These are phyloP conservation scores for Metarhizium rileyi DNA, from an alignment of 2,329 filamentous ascomycete genomes.

Conservation along the genomic window DNA sequence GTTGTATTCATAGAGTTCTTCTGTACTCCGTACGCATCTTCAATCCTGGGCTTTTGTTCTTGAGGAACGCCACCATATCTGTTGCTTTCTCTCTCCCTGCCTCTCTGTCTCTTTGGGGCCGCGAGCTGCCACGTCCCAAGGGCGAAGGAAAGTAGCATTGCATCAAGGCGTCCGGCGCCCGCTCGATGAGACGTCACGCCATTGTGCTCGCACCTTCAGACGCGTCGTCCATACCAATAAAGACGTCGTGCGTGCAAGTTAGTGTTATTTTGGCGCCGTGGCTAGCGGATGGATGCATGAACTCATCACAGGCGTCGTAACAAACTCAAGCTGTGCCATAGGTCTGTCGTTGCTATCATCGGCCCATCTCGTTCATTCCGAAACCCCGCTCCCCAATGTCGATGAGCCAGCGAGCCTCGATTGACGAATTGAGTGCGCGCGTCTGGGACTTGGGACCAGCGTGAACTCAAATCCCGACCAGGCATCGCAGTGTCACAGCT, in stretches of 20 bases:
- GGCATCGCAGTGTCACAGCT: neutral
- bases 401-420: neutral
- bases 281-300: constrained; percentile 1
- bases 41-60: too few relatives aligned
- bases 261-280: neutral
- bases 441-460: neutral
- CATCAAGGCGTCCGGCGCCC: neutral
- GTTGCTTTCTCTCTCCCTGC: too few relatives aligned
- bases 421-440: neutral
- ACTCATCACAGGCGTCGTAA: neutral
- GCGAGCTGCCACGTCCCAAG: too few relatives aligned
- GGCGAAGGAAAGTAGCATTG: neutral
- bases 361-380: constrained; percentile 10
- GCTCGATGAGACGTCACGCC: neutral
- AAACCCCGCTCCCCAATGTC: constrained; percentile 12
- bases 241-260: neutral
- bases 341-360: constrained; percentile 4
- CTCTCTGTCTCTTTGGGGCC: too few relatives aligned
- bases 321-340: neutral
- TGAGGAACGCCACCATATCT: too few relatives aligned
- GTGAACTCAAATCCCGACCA: constrained; percentile 3
- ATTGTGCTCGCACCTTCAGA: neutral
- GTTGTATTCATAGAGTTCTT: too few relatives aligned
- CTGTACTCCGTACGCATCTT: too few relatives aligned
- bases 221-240: constrained; percentile 1